phyloP scores from a whole-genome alignment of 371 early-diverging fungal genomes.

The Mortierella polycephala region DNA sequence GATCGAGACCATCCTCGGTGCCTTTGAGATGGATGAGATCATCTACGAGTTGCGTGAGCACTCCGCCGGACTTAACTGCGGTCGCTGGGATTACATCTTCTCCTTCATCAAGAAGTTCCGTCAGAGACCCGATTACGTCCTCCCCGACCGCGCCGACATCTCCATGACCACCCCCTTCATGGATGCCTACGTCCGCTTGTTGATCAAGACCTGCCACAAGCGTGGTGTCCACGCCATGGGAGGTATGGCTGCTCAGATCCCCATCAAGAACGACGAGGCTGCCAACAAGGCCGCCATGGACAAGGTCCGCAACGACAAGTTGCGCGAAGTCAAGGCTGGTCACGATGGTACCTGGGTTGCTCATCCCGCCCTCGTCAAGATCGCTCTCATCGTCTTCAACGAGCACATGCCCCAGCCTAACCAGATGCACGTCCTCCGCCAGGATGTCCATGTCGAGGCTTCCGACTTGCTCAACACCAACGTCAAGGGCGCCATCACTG shows the following conservation, averaged over 20 bases:
- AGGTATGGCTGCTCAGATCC: slow-evolving; percentile 98
- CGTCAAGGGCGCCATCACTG: slow-evolving; percentile 84
- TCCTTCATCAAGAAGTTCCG: slow-evolving; percentile 95
- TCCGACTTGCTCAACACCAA: slow-evolving; percentile 84
- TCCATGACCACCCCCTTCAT: slow-evolving; percentile 95
- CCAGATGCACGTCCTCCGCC: slow-evolving; percentile 89
- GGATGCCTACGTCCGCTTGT: slow-evolving; percentile 91
- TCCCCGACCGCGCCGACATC: slow-evolving; percentile 90
- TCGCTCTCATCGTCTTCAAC: slow-evolving; percentile 90
- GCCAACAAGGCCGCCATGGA: slow-evolving; percentile 90
- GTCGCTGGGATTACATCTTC: slow-evolving; percentile 98
- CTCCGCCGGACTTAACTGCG: slow-evolving; percentile 96
- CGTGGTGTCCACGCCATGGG: slow-evolving; percentile 98
- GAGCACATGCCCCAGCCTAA: slow-evolving; percentile 94
- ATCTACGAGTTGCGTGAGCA: slow-evolving; percentile 97
- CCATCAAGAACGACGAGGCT: slow-evolving; percentile 86
- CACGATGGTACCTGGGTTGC: slow-evolving; percentile 98
- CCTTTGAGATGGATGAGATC: slow-evolving; percentile 98
- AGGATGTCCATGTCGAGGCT: slow-evolving; percentile 85
- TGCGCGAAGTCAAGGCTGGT: slow-evolving; percentile 91
- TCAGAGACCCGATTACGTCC: slow-evolving; percentile 80
- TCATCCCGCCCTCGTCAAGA: slow-evolving; percentile 90
- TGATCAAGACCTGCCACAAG: slow-evolving; percentile 96
- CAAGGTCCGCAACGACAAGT: slow-evolving; percentile 92
- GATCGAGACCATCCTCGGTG: slow-evolving; percentile 94